Conservation (phyloP, 306 rosid genomes). For the Medicago arabica region DNA sequence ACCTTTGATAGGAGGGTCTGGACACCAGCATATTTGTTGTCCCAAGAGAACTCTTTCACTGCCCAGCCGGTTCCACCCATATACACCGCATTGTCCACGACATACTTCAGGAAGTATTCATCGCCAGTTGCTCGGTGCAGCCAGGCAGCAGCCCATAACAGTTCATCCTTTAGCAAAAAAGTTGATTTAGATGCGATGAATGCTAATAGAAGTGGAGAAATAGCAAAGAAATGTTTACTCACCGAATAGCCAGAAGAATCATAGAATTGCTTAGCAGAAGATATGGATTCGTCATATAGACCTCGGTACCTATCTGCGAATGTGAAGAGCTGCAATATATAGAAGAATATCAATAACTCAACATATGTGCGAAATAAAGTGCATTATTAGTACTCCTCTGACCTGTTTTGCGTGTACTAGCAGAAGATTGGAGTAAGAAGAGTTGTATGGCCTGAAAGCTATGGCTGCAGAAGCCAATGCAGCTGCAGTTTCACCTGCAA, state of each 20-base stretch:
- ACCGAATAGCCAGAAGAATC: conserved; percentile 83
- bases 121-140: conserved; percentile 72
- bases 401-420: conserved; percentile 83
- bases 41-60: conserved; percentile 89
- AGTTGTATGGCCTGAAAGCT: conserved; percentile 78
- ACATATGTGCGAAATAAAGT: neutral
- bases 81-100: conserved; percentile 68
- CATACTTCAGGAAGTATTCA: conserved; percentile 76
- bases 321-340: conserved; percentile 68
- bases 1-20: conserved; percentile 87
- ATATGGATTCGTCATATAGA: conserved; percentile 66
- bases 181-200: neutral
- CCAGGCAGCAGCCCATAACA: conserved; percentile 95
- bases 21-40: conserved; percentile 85
- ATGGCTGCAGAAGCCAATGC: conserved; percentile 88
- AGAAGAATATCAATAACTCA: conserved; percentile 17
- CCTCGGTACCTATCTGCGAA: conserved; percentile 86
- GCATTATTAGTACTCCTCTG: neutral
- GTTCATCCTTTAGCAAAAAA: conserved; percentile 64
- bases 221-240: conserved; percentile 21
- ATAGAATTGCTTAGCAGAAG: conserved; percentile 64
- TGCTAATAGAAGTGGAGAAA: neutral
- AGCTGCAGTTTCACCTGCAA: conserved; percentile 91
- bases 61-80: conserved; percentile 97
- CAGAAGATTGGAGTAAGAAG: conserved; percentile 75